These are phyloP conservation scores for Acmispon strigosus DNA, from an alignment of 306 rosid species.

Conservation along the genomic window DNA sequence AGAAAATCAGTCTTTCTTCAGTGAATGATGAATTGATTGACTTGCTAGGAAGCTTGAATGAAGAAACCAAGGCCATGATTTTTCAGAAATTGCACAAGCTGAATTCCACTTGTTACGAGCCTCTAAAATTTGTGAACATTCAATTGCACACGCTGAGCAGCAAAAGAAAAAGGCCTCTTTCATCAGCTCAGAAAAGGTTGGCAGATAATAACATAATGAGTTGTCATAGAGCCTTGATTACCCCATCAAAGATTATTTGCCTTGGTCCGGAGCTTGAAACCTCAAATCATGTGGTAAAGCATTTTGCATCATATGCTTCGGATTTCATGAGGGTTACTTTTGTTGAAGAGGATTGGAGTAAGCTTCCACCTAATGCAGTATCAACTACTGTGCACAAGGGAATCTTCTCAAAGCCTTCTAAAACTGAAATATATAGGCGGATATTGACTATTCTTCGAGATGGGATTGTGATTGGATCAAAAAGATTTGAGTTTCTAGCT, in stretches of 20 bases:
- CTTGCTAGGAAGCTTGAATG: slow-evolving; percentile 41
- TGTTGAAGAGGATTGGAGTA: slow-evolving; percentile 93
- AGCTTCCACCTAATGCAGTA: slow-evolving; percentile 66
- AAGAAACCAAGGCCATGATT: slow-evolving; percentile 43
- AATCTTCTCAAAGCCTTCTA: slow-evolving; percentile 52
- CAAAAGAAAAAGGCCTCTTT: slow-evolving; percentile 22
- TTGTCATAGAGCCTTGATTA: slow-evolving; percentile 79
- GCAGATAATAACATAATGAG: slow-evolving; percentile 65
- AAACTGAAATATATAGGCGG: slow-evolving; percentile 60
- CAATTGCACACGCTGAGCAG: slow-evolving; percentile 39
- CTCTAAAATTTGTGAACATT: slow-evolving; percentile 44
- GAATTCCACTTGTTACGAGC: slow-evolving; percentile 60
- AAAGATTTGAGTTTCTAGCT: slow-evolving; percentile 84
- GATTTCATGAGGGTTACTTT: slow-evolving; percentile 86
- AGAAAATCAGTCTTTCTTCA: slow-evolving; percentile 65
- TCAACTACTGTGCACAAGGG: slow-evolving; percentile 49
- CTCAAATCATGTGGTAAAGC: slow-evolving; percentile 81
- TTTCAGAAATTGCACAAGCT: slow-evolving; percentile 74
- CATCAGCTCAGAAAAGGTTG: slow-evolving; percentile 37
- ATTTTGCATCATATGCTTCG: slow-evolving; percentile 63
- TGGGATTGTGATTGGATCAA: slow-evolving; percentile 76
- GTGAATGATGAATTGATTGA: slow-evolving; percentile 50
- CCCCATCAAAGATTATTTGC: slow-evolving; percentile 81
- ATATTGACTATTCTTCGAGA: slow-evolving; percentile 67
- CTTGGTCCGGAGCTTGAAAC: slow-evolving; percentile 94